A percentile compares a stretch with the other conserved stretches of the same genome.
These are phyloP conservation scores for Alternaria triticina DNA, from an alignment of 2,329 filamentous ascomycete genomes.

Conservation along the genomic window DNA sequence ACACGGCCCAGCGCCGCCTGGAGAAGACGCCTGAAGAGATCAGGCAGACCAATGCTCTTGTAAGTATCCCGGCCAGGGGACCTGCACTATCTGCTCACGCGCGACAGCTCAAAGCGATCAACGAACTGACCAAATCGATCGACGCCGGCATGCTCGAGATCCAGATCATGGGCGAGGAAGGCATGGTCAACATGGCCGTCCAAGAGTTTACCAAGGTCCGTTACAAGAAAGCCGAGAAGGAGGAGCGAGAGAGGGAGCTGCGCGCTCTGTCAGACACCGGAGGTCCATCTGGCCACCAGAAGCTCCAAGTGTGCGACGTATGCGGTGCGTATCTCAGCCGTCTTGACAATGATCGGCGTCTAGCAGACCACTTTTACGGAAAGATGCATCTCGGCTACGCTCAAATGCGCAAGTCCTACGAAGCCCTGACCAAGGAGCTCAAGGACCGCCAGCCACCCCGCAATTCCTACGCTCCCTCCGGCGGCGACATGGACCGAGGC, in stretches of 20 bases:
- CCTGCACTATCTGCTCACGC: slow-evolving; percentile 17
- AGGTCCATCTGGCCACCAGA: slow-evolving; percentile 93
- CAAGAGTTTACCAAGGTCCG: slow-evolving; percentile 88
- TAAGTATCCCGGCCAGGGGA: slow-evolving; percentile 43
- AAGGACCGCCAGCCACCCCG: slow-evolving; percentile 72
- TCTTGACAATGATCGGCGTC: slow-evolving; percentile 88
- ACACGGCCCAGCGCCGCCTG: slow-evolving; percentile 83
- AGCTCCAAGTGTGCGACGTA: slow-evolving; percentile 97
- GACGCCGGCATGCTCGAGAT: slow-evolving; percentile 85
- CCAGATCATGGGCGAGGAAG: slow-evolving; percentile 80
- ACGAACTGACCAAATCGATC: slow-evolving; percentile 78
- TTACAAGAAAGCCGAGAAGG: slow-evolving; percentile 79
- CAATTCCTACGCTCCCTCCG: slow-evolving; percentile 30
- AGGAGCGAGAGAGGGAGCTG: slow-evolving; percentile 84
- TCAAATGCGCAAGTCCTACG: slow-evolving; percentile 94
- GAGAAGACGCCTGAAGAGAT: slow-evolving; percentile 99
- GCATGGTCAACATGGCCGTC: slow-evolving; percentile 79
- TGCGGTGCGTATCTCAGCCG: slow-evolving; percentile 93
- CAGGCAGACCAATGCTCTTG: slow-evolving; percentile 85
- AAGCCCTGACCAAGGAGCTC: slow-evolving; percentile 85
- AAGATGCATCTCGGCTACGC: slow-evolving; percentile 99
- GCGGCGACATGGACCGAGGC: slow-evolving; percentile 36
- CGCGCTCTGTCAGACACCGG: slow-evolving; percentile 90
- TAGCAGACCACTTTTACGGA: slow-evolving; percentile 98
- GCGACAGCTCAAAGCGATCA: slow-evolving; percentile 76